Base-by-base conservation (phyloP, 805 yeast species). In the Yarrowia deformans region DNA sequence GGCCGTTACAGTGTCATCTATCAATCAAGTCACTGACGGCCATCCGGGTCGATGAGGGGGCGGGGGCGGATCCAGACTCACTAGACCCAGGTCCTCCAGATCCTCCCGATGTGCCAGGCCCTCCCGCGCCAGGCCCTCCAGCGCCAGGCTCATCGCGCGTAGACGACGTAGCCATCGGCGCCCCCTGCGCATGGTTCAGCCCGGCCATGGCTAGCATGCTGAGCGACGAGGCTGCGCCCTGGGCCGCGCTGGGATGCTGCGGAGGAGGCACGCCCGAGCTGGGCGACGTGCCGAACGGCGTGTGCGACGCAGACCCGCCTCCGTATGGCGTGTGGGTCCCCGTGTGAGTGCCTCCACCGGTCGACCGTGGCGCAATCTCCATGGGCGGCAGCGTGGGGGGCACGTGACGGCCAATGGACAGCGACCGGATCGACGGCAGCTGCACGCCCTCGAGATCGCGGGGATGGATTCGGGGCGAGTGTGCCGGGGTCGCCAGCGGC, bases 401-500 rank as follows among this genome's bases (percentile, higher is more conserved):
- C 37, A 48, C 63, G 19, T 67, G 70, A 7, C 72, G 72, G 29
- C 72, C 72, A 48, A 74, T 63, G 32, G 71, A 60, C 69, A 80
- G 72, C n/a, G 78, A 73, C 29, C 82, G 74, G 63, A 80, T 77
- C 3, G 79, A 76, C 32, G 82, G 82, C 69, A 80, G 73, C 70
- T 78, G 81, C 13, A 78, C 73, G 40, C 76, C 78, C 18, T 72
- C 76, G 45, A 76, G 72, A 48, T 76, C 80, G 7, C 79, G 75
- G n/a, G 84, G 78, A 16, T 75, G 79, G 40, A 82, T 72, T 8
- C 82, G 75, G 35, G 84, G 84, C 35, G 84, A 81, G 70, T 80
- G 84, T 2, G 82, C 82, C 8, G 84, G 84, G 14, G 84, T 82
- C 43, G 75, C 80, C 68, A 82, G 74, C 29, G 84, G 84, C 10